Evolutionary conservation across 1,284 basidiomycete species (phyloP).

Genomic region (Cryptococcus neoformans): DNA sequence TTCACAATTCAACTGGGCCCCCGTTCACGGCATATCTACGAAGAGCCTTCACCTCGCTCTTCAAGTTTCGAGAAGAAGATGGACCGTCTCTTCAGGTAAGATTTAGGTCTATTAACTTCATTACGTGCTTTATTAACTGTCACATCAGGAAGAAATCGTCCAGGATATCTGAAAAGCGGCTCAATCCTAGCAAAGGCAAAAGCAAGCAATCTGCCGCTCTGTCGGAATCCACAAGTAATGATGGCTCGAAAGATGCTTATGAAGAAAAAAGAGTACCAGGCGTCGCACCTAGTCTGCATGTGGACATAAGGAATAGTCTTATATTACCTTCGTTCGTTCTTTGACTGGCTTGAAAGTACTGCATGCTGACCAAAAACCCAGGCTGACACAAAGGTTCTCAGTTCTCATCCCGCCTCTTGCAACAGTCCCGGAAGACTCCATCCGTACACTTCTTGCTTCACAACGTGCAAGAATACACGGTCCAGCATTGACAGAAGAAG

Average conservation of each 20-base stretch:
- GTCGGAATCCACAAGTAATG: no score
- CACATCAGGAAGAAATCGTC: neutral
- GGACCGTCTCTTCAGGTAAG: slow-evolving; percentile 19
- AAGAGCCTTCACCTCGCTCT: no score
- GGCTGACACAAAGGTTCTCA: slow-evolving; percentile 43
- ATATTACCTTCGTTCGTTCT: slow-evolving; percentile 41
- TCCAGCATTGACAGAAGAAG: slow-evolving; percentile 38
- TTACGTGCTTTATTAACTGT: neutral
- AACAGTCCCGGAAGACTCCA: slow-evolving; percentile 29
- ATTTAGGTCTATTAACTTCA: neutral
- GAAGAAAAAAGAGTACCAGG: neutral
- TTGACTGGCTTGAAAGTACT: neutral
- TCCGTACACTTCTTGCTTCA: slow-evolving; percentile 36
- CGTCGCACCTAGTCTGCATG: slow-evolving; percentile 33
- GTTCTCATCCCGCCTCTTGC: slow-evolving; percentile 39
- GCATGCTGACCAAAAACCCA: slow-evolving; percentile 1
- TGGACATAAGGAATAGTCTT: slow-evolving; percentile 44
- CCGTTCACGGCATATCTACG: no score
- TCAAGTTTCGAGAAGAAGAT: slow-evolving; percentile 1
- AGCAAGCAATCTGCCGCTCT: no score
- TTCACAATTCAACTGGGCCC: no score
- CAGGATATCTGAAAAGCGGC: slow-evolving; percentile 4
- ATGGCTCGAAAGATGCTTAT: no score
- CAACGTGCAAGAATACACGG: slow-evolving; percentile 35
- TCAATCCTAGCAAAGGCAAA: neutral